Conservation (phyloP, 108 stramenopile genomes). For the Cyclotella baltica region DNA sequence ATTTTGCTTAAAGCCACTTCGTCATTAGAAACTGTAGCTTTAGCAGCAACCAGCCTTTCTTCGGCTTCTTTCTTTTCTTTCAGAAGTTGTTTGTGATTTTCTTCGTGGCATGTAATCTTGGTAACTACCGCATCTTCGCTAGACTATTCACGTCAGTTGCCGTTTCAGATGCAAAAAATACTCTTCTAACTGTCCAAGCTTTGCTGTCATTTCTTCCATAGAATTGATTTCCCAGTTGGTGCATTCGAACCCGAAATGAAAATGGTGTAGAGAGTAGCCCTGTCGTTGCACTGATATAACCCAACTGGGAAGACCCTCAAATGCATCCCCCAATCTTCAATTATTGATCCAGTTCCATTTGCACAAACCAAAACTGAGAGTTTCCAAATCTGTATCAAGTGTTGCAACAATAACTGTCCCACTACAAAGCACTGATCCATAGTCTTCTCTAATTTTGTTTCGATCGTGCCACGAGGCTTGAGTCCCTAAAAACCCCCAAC, state of each 20-base stretch:
- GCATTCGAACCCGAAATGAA: slow-evolving; percentile 54
- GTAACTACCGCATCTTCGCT: too few species aligned
- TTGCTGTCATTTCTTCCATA: too few species aligned
- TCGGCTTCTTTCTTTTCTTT: too few species aligned
- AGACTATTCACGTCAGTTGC: too few species aligned
- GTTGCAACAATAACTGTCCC: slow-evolving; percentile 81
- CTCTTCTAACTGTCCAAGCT: too few species aligned
- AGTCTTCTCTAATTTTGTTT: slow-evolving; percentile 76
- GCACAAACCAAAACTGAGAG: slow-evolving; percentile 82
- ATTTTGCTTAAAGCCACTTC: too few species aligned
- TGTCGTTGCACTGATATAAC: slow-evolving; percentile 85
- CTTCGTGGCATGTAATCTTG: too few species aligned
- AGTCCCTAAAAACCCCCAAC: slow-evolving; percentile 98
- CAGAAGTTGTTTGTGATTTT: too few species aligned
- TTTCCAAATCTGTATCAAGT: slow-evolving; percentile 85
- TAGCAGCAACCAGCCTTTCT: too few species aligned
- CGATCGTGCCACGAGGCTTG: slow-evolving; percentile 95
- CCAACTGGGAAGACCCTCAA: slow-evolving; percentile 90
- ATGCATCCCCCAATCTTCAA: slow-evolving; percentile 92
- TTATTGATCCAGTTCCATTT: slow-evolving; percentile 55
- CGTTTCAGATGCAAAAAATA: too few species aligned
- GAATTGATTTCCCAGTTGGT: slow-evolving; percentile 26
- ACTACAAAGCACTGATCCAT: slow-evolving; percentile 79
- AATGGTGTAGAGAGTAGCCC: slow-evolving; percentile 71
- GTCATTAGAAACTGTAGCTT: too few species aligned